These are phyloP conservation scores for Suillus spraguei DNA, from an alignment of 768 basidiomycete genomes.

Conservation along the genomic window DNA sequence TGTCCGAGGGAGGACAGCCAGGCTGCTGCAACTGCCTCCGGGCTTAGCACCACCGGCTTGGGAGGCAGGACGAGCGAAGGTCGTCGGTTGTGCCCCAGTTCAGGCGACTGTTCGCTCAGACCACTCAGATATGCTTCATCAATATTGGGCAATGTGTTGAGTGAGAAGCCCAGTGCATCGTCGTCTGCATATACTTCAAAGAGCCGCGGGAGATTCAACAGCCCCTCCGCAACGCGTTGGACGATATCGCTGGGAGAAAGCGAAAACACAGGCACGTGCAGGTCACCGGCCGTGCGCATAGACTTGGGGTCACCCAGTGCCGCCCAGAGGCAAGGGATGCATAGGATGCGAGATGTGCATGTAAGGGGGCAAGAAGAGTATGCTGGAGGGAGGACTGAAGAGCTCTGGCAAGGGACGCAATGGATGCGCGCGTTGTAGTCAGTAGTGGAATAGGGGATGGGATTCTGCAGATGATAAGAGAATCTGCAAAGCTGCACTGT, in stretches of 20 bases:
- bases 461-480: slow-evolving; percentile 51
- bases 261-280: slow-evolving; percentile 86
- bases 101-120: slow-evolving; percentile 41
- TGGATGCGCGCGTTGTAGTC: slow-evolving; percentile 51
- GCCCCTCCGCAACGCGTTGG: slow-evolving; percentile 89
- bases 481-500: slow-evolving; percentile 70
- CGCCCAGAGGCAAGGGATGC: slow-evolving; percentile 70
- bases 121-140: slow-evolving; percentile 56
- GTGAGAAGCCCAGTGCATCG: slow-evolving; percentile 85
- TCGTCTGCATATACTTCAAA: slow-evolving; percentile 96
- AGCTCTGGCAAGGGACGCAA: slow-evolving; percentile 65
- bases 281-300: slow-evolving; percentile 34
- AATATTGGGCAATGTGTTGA: slow-evolving; percentile 78
- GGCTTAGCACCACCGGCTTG: slow-evolving; percentile 49
- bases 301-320: slow-evolving; percentile 50
- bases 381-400: slow-evolving; percentile 80
- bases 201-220: slow-evolving; percentile 88
- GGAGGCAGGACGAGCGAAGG: slow-evolving; percentile 38
- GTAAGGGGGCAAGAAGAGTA: slow-evolving; percentile 83
- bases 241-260: slow-evolving; percentile 88
- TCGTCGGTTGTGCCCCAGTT: slow-evolving; percentile 41
- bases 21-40: slow-evolving; percentile 83
- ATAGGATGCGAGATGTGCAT: slow-evolving; percentile 72
- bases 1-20: slow-evolving; percentile 94
- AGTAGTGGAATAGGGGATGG: slow-evolving; percentile 44